These are phyloP conservation scores for Phlebiopsis flavidoalba DNA, from an alignment of 768 basidiomycete species.

Conservation along the genomic window DNA sequence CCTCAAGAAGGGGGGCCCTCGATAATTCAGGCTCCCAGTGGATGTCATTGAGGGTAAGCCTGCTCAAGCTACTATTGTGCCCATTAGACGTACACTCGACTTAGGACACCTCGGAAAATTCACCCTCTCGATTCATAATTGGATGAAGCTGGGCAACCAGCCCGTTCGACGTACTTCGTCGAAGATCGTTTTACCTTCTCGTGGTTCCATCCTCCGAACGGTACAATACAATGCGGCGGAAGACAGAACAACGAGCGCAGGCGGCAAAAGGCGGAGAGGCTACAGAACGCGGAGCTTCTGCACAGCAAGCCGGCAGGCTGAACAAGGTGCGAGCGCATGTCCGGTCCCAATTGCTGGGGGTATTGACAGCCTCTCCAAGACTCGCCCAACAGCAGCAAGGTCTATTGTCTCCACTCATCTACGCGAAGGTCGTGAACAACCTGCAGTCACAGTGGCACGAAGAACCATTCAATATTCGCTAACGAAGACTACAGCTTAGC, in stretches of 20 bases:
- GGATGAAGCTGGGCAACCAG: conserved; percentile 84
- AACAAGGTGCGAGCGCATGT: conserved; percentile 41
- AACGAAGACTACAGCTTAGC: conserved; percentile 92
- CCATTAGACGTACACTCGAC: not conserved
- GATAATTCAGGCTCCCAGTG: conserved; percentile 92
- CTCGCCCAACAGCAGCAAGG: conserved; percentile 65
- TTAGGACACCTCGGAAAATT: conserved; percentile 83
- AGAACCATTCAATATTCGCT: conserved; percentile 94
- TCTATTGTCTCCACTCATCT: conserved; percentile 76
- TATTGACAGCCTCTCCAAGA: conserved; percentile 29
- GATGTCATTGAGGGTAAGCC: conserved; percentile 85
- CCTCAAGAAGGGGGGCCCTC: conserved; percentile 86
- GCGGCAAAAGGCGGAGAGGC: conserved; percentile 83
- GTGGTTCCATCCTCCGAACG: conserved; percentile 77
- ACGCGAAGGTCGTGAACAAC: conserved; percentile 91
- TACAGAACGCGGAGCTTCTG: conserved; percentile 83
- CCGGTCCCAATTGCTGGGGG: not conserved
- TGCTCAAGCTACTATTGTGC: not conserved
- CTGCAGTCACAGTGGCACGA: conserved; percentile 93
- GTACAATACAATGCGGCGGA: conserved; percentile 71
- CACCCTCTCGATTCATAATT: conserved; percentile 79
- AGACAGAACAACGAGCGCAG: conserved; percentile 75
- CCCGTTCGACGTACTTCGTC: conserved; percentile 86
- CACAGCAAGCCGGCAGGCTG: conserved; percentile 57
- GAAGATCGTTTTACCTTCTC: conserved; percentile 94